phyloP scores from a whole-genome alignment of 805 yeast genomes.

The Isabelozyma pseudorhagii region DNA sequence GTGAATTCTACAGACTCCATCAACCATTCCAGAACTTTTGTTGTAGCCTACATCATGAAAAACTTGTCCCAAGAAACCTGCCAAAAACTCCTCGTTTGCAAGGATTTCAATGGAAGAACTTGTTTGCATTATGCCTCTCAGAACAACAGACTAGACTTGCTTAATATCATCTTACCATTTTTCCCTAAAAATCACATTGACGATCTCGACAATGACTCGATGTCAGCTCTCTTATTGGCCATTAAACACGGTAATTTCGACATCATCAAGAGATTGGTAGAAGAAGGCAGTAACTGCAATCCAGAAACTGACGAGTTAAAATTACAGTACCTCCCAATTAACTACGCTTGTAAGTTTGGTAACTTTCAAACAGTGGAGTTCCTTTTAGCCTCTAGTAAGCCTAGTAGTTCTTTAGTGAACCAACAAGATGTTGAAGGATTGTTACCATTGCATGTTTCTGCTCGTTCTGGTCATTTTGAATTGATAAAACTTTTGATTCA shows the following conservation, averaged over 20 bases:
- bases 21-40: slow-evolving; percentile 35
- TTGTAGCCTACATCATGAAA: slow-evolving; percentile 31
- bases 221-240: slow-evolving; percentile 80
- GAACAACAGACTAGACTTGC: slow-evolving; percentile 43
- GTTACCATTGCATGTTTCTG: slow-evolving; percentile 82
- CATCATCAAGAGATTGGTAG: slow-evolving; percentile 28
- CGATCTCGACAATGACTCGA: slow-evolving; percentile 65
- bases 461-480: slow-evolving; percentile 74
- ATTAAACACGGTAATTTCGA: slow-evolving; percentile 64
- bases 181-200: slow-evolving; percentile 40
- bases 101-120: slow-evolving; percentile 71
- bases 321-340: slow-evolving; percentile 72
- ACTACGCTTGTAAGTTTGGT: slow-evolving; percentile 86
- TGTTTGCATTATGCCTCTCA: slow-evolving; percentile 86
- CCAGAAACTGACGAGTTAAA: slow-evolving; percentile 47
- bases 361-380: slow-evolving; percentile 66
- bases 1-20: slow-evolving; percentile 34
- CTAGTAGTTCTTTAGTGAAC: slow-evolving; percentile 26
- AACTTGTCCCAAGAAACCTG: slow-evolving; percentile 13
- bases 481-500: slow-evolving; percentile 65
- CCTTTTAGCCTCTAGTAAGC: slow-evolving; percentile 43
- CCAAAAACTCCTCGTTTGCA: slow-evolving; percentile 25
- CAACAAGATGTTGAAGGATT: slow-evolving; percentile 85
- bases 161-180: slow-evolving; percentile 39
- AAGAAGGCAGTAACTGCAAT: slow-evolving; percentile 32